phyloP scores from a whole-genome alignment of 2,329 filamentous ascomycete species.

The Colletotrichum navitas region DNA sequence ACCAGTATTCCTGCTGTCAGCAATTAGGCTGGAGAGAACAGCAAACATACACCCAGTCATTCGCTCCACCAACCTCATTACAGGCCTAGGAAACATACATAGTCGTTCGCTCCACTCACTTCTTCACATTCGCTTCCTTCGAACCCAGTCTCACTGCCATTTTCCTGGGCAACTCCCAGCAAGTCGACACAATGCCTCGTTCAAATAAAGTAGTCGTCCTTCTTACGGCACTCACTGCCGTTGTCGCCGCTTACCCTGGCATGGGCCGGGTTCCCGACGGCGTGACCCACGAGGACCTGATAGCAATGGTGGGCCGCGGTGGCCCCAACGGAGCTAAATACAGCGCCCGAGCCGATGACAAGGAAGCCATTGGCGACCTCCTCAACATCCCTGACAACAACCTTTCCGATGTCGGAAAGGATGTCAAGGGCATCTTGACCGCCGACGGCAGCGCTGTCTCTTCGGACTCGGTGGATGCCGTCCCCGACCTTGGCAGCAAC shows the following conservation, averaged over 20 bases:
- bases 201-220: conserved; percentile 17
- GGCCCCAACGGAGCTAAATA: background rate
- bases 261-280: conserved; percentile 40
- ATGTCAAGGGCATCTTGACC: conserved; percentile 55
- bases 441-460: conserved; percentile 31
- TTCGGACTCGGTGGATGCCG: conserved; percentile 42
- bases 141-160: background rate
- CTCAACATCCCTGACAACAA: conserved; percentile 46
- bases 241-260: conserved; percentile 42
- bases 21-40: background rate
- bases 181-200: background rate
- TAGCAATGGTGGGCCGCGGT: background rate
- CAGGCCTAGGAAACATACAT: background rate
- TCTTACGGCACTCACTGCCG: conserved; percentile 22
- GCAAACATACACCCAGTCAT: background rate
- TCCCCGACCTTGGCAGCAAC: conserved; percentile 42
- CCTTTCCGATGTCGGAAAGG: conserved; percentile 51
- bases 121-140: conserved; percentile 2
- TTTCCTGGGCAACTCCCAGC: too few relatives aligned
- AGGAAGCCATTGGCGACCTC: conserved; percentile 56
- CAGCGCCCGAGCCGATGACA: conserved; percentile 13
- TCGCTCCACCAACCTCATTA: background rate
- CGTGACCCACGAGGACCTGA: conserved; percentile 17
- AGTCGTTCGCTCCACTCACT: conserved; percentile 13
- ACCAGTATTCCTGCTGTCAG: background rate